Base-by-base conservation (phyloP, 2,329 filamentous ascomycete species). In the Colletotrichum sansevieriae region DNA sequence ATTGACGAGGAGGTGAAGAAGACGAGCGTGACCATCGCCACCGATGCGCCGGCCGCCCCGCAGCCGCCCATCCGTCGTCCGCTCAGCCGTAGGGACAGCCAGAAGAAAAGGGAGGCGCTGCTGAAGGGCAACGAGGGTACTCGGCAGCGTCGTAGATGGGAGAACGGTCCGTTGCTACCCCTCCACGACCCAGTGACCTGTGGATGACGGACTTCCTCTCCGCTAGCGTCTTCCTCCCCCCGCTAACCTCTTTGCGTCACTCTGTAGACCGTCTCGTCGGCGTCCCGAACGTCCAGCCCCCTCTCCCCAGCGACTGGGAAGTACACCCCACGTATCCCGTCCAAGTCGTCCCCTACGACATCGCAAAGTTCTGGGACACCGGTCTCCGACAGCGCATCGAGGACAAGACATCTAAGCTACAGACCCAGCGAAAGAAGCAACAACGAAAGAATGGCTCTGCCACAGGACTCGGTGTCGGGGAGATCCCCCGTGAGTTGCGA, bases 41-140 rank as follows among this genome's bases (percentile, higher is more conserved):
- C 70, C 33, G 39, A 60, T 18, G 54, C 64, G 44, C 52, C 75
- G 18, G 59, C 65, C 15, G 72, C 74, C 25, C 63, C 70, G 6
- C 65, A 71, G 6, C 75, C 78, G 44, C 78, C 79, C 65, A 83
- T 78, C 70, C 82, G 77, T 70, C 83, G 81, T 63, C 86, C 81
- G 62, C 83, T 76, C 0, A 84, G 84, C 18, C 79, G 81, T 37
- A 78, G 84, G 77, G 92, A 89, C 71, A 88, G 85, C 73, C 78
- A 84, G 78, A 80, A 81, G 63, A 82, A 87, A 59, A 90, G 95
- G 18, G 94, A 97, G 72, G 88, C 90, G 2, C 77, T 97, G 60
- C 84, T 96, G 37, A 97, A 94, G 82, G 95, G 95, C 65, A 97
- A 97, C 73, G 94, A 98, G 79, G 95, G 95, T 39, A 95, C 90